These are phyloP conservation scores for Aspergillus sp. DNA, from an alignment of 2,329 filamentous ascomycete genomes.

Conservation along the genomic window DNA sequence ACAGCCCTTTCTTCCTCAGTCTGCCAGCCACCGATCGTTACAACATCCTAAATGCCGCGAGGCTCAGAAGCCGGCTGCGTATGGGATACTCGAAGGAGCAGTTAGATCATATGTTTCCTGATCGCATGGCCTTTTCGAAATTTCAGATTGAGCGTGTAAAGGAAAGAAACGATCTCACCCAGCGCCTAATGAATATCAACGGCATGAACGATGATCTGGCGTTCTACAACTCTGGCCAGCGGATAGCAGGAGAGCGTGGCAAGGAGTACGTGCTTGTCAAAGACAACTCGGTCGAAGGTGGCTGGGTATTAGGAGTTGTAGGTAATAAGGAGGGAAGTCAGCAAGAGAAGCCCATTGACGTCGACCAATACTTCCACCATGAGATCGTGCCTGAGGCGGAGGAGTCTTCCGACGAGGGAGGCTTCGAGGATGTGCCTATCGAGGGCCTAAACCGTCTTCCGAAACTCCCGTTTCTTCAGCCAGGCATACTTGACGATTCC, in stretches of 20 bases:
- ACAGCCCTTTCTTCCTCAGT: slow-evolving; percentile 91
- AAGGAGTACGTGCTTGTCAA: slow-evolving; percentile 95
- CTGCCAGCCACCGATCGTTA: slow-evolving; percentile 88
- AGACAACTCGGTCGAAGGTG: slow-evolving; percentile 91
- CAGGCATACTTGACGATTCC: slow-evolving; percentile 38
- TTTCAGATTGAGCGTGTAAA: slow-evolving; percentile 95
- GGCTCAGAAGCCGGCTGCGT: slow-evolving; percentile 79
- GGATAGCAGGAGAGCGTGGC: slow-evolving; percentile 70
- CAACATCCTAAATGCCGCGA: slow-evolving; percentile 93
- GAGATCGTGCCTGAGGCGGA: slow-evolving; percentile 55
- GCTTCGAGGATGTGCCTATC: slow-evolving; percentile 90
- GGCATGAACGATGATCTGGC: slow-evolving; percentile 79
- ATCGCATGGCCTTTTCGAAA: slow-evolving; percentile 93
- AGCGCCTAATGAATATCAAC: slow-evolving; percentile 89
- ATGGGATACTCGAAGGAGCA: slow-evolving; percentile 98
- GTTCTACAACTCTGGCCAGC: slow-evolving; percentile 61
- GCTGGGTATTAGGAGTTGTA: slow-evolving; percentile 93
- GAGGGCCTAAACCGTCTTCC: slow-evolving; percentile 84
- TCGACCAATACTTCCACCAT: slow-evolving; percentile 64
- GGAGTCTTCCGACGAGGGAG: slow-evolving; percentile 67
- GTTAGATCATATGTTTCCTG: slow-evolving; percentile 92
- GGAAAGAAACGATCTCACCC: slow-evolving; percentile 91
- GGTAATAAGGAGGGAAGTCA: slow-evolving; percentile 76
- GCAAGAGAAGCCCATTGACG: slow-evolving; percentile 84
- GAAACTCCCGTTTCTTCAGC: slow-evolving; percentile 51